Conservation (phyloP, 768 basidiomycete species). For the Leccinellum luteum region DNA sequence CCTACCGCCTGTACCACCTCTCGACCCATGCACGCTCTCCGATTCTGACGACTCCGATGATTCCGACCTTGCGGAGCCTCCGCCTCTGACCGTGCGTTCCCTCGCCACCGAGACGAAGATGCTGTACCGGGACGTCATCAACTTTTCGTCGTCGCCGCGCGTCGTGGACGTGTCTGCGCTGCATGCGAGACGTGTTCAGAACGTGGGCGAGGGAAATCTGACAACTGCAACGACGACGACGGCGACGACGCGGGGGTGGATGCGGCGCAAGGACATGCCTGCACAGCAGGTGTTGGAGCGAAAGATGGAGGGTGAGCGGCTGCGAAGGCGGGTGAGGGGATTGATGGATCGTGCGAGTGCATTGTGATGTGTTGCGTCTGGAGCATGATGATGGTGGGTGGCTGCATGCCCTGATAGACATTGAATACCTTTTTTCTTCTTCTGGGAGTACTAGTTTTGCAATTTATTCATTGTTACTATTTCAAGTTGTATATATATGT, state of each 20-base stretch:
- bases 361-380: not conserved
- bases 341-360: conserved; percentile 62
- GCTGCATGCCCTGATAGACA: no score
- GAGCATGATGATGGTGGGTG: not conserved
- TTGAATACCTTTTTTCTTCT: no score
- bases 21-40: conserved; percentile 61
- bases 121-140: conserved; percentile 86
- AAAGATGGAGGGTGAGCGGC: conserved; percentile 69
- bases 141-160: conserved; percentile 75
- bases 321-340: conserved; percentile 68
- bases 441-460: no score
- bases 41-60: conserved; percentile 68
- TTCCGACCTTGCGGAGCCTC: conserved; percentile 45
- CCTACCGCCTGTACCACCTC: conserved; percentile 60
- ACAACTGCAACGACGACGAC: no score
- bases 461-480: no score
- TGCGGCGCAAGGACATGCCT: conserved; percentile 77
- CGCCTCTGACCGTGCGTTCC: conserved; percentile 57
- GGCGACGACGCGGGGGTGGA: conserved; percentile 54
- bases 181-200: conserved; percentile 50
- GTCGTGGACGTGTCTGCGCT: conserved; percentile 81
- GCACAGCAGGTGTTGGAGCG: conserved; percentile 78
- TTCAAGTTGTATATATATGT: no score
- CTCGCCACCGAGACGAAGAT: conserved; percentile 81
- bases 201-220: conserved; percentile 44